A percentile compares a stretch with the other conserved stretches of the same genome.
phyloP scores from a whole-genome alignment of 1,284 basidiomycete genomes.

The Puccinia triticina region DNA sequence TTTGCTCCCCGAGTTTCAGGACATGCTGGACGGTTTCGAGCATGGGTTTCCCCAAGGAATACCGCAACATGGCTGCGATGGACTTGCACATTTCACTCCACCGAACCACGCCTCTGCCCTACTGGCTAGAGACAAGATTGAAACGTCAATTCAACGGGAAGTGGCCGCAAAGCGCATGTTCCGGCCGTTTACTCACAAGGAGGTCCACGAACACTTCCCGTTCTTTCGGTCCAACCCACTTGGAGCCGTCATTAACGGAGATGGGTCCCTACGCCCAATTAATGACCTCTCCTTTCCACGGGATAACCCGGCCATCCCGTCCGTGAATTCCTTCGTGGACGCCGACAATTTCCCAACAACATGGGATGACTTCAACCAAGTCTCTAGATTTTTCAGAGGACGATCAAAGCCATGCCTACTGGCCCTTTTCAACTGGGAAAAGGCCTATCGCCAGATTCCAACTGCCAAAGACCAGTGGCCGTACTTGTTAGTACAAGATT shows the following conservation, averaged over 20 bases:
- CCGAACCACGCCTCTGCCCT: background rate
- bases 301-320: background rate
- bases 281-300: background rate
- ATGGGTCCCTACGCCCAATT: background rate
- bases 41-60: no score
- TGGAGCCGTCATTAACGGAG: background rate
- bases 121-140: background rate
- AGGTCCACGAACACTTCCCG: background rate
- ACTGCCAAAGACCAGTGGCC: background rate
- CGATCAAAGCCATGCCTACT: no score
- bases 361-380: no score
- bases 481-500: background rate
- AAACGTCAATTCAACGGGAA: background rate
- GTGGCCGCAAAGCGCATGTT: no score
- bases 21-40: no score
- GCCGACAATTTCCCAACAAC: background rate
- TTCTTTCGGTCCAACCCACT: constrained; percentile 8
- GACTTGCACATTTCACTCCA: background rate
- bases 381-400: no score
- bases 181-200: background rate
- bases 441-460: background rate
- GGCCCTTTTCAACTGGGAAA: no score
- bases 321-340: constrained; percentile 23
- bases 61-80: no score
- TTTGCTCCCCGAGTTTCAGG: no score